Evolutionary conservation across 163 green algal species (phyloP).

Genomic region (Scenedesmus sp.): DNA sequence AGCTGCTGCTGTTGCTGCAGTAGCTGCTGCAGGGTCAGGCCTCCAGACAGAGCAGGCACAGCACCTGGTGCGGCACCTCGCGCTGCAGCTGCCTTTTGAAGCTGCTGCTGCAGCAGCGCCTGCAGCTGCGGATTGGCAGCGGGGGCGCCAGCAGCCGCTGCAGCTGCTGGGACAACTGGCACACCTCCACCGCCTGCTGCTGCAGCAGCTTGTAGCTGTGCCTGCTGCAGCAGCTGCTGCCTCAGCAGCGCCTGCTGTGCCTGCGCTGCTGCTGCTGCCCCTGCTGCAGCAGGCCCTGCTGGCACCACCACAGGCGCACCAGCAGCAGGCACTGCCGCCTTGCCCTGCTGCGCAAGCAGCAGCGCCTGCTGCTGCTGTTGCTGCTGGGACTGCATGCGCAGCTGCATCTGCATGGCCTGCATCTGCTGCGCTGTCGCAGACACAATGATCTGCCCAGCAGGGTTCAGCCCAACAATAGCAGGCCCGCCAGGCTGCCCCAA

Average conservation of each 20-base stretch:
- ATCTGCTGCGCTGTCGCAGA: slow-evolving; percentile 32
- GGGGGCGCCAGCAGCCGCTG: not conserved
- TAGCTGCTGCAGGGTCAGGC: slow-evolving; percentile 45
- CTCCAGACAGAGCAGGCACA: slow-evolving; percentile 13
- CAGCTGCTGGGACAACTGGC: not conserved
- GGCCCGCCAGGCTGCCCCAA: not conserved
- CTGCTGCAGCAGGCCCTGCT: not conserved
- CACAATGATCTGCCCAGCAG: not conserved
- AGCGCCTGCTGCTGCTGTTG: not conserved
- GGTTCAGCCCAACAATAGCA: not conserved
- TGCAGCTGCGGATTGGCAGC: slow-evolving; percentile 37
- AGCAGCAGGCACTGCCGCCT: not conserved
- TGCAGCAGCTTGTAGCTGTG: slow-evolving; percentile 35
- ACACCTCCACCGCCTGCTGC: not conserved
- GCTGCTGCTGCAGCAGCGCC: slow-evolving; percentile 26
- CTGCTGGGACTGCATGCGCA: not conserved
- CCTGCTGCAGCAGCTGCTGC: slow-evolving; percentile 46
- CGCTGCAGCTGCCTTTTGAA: slow-evolving; percentile 20
- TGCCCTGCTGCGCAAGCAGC: slow-evolving; percentile 2
- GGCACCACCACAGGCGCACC: not conserved
- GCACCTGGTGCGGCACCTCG: not conserved
- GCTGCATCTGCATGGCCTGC: slow-evolving; percentile 27
- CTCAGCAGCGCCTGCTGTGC: slow-evolving; percentile 34
- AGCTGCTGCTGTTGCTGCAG: not conserved
- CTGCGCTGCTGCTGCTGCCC: slow-evolving; percentile 14